Evolutionary conservation across 116 monocot species (phyloP).

Genomic region (Papilionanthe hybrid): DNA sequence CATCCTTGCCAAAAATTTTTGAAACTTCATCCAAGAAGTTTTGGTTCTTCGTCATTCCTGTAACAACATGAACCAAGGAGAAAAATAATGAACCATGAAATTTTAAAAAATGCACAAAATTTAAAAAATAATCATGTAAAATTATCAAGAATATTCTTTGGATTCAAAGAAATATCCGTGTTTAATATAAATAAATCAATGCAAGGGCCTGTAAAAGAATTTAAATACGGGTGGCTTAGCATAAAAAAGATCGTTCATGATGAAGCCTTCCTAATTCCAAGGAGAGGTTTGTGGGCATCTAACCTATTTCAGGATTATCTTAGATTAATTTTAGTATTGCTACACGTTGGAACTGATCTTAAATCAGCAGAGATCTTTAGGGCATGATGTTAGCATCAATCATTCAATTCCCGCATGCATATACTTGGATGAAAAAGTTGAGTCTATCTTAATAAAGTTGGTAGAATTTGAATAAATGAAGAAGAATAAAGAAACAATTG

Average conservation of each 20-base stretch:
- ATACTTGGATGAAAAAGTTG: too few species aligned
- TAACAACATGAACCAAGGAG: background rate
- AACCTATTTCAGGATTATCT: too few species aligned
- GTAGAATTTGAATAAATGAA: too few species aligned
- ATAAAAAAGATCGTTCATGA: background rate
- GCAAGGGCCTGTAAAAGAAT: background rate
- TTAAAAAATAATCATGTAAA: background rate
- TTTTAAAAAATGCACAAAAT: background rate
- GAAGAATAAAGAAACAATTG: too few species aligned
- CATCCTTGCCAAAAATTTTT: slow-evolving; percentile 39
- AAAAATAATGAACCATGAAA: background rate
- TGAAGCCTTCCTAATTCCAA: background rate
- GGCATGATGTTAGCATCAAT: too few species aligned
- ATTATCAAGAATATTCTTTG: background rate
- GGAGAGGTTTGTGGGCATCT: background rate
- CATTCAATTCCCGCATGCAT: too few species aligned
- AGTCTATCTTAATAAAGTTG: too few species aligned
- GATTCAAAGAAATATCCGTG: background rate
- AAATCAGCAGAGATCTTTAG: too few species aligned
- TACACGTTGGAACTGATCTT: too few species aligned
- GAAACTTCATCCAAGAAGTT: slow-evolving; percentile 49
- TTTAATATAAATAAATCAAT: background rate
- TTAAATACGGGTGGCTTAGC: background rate
- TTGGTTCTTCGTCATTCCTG: slow-evolving; percentile 53
- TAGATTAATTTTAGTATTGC: too few species aligned